Percentiles rank a stretch among this genome's conserved stretches.
Evolutionary conservation across 257 asterid genomes (phyloP).

Genomic region (Buddleja alternifolia): DNA sequence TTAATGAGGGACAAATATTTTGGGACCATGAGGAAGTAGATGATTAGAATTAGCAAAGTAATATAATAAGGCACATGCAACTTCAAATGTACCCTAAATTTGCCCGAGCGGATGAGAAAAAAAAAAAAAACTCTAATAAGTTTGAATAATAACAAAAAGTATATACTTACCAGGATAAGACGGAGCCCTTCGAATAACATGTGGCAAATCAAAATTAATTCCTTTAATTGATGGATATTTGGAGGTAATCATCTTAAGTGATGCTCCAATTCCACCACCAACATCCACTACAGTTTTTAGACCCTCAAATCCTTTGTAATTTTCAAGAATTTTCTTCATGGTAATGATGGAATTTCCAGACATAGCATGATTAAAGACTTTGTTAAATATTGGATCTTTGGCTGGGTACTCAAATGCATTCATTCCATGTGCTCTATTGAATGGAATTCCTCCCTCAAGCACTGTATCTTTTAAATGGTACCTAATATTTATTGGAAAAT

Average conservation of each 20-base stretch:
- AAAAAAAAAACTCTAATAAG: too few species aligned
- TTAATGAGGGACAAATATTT: too few species aligned
- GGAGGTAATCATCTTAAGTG: constrained; percentile 36
- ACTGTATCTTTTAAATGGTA: constrained; percentile 46
- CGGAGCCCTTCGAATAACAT: constrained; percentile 53
- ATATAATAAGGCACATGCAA: too few species aligned
- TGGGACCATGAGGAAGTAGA: too few species aligned
- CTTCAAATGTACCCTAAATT: too few species aligned
- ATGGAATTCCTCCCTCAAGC: constrained; percentile 49
- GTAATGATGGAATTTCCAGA: constrained; percentile 31
- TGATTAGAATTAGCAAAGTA: too few species aligned
- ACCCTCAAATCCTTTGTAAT: constrained; percentile 46
- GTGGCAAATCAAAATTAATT: constrained; percentile 56
- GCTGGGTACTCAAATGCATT: constrained; percentile 36
- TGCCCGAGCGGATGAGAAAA: too few species aligned
- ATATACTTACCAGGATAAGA: constrained; percentile 38
- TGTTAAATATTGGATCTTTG: constrained; percentile 28
- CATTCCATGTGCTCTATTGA: constrained; percentile 48
- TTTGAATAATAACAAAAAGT: too few species aligned
- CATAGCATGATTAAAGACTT: constrained; percentile 43
- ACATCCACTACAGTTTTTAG: constrained; percentile 47
- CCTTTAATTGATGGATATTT: constrained; percentile 43
- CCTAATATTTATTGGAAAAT: constrained; percentile 27
- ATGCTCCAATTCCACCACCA: constrained; percentile 55
- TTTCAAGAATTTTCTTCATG: constrained; percentile 36